These are phyloP conservation scores for Scedosporium minutisporum DNA, from an alignment of 2,329 filamentous ascomycete species.

Conservation along the genomic window DNA sequence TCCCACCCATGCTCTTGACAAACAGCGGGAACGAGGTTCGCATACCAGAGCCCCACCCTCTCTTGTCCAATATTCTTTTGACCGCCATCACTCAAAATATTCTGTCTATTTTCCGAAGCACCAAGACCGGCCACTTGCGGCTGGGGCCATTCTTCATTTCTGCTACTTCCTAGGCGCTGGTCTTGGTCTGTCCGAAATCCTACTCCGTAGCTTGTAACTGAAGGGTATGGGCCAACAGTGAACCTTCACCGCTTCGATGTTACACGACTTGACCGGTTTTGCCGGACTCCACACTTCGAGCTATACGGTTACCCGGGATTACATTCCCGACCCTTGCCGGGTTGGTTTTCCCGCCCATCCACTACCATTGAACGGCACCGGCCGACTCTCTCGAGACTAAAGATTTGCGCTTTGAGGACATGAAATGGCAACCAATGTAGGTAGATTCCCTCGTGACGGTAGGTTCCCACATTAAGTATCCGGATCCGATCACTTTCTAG, in stretches of 20 bases:
- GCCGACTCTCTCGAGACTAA: background rate
- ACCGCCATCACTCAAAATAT: too few species aligned
- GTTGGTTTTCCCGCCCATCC: background rate
- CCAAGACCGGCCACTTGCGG: too few species aligned
- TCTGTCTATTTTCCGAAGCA: too few species aligned
- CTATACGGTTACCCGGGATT: background rate
- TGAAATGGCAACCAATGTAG: background rate
- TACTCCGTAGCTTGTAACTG: too few species aligned
- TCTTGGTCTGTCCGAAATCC: too few species aligned
- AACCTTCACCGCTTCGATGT: background rate
- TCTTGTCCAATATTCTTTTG: background rate
- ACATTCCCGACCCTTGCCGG: background rate
- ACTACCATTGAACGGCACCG: background rate
- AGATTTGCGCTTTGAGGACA: background rate
- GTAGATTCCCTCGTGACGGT: background rate
- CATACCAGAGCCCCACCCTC: background rate
- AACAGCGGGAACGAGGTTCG: background rate
- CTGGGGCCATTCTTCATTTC: too few species aligned
- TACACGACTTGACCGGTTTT: background rate
- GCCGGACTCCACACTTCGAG: background rate
- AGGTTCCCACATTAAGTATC: background rate
- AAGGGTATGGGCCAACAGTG: background rate
- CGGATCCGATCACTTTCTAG: background rate
- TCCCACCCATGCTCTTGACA: background rate
- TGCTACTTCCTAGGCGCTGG: too few species aligned